Conservation (phyloP, 148 eudicot genomes). For the Rhododendron vialii region DNA sequence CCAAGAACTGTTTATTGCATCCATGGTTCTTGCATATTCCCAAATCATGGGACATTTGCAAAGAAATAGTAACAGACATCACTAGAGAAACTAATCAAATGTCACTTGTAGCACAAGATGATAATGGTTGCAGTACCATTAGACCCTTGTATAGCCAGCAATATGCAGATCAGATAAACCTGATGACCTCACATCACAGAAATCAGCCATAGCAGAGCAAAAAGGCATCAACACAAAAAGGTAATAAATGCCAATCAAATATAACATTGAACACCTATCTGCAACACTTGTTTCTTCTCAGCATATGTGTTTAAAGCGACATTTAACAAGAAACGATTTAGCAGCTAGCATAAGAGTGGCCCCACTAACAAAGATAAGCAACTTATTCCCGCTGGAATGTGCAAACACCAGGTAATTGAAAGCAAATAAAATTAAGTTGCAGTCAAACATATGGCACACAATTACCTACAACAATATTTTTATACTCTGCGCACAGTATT, state of each 20-base stretch:
- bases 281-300: not conserved
- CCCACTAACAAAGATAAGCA: not conserved
- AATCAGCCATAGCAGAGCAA: slow-evolving; percentile 8
- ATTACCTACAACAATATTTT: not conserved
- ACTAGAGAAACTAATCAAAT: not conserved
- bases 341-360: not conserved
- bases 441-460: not conserved
- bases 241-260: not conserved
- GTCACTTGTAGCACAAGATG: slow-evolving; percentile 3
- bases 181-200: not conserved
- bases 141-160: not conserved
- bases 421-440: not conserved
- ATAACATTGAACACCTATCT: not conserved
- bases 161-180: not conserved
- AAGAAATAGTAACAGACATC: slow-evolving; percentile 47
- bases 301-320: not conserved
- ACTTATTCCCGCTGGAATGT: not conserved
- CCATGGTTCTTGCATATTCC: slow-evolving; percentile 44
- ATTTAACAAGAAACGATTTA: not conserved
- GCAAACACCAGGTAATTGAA: not conserved
- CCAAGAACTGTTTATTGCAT: slow-evolving; percentile 36
- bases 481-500: not conserved
- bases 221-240: slow-evolving; percentile 1
- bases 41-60: slow-evolving; percentile 43
- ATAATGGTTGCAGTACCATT: not conserved